Percentiles rank a stretch among this genome's conserved stretches.
These are phyloP conservation scores for Apiosordaria backusii DNA, from an alignment of 495 filamentous ascomycete species.

Conservation along the genomic window DNA sequence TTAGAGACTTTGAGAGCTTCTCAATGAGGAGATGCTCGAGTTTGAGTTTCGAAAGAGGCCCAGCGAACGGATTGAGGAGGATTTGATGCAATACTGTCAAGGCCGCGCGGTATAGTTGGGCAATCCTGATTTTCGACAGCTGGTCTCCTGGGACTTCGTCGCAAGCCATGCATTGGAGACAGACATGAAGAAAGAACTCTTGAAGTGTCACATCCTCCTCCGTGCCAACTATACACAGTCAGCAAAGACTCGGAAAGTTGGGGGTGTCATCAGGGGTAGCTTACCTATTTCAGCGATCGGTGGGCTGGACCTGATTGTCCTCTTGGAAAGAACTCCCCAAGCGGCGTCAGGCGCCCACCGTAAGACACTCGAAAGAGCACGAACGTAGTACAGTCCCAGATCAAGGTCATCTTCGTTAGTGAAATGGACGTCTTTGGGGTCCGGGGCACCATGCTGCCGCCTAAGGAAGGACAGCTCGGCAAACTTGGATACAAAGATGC, in stretches of 20 bases:
- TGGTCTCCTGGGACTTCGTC: constrained; percentile 37
- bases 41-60: constrained; percentile 61
- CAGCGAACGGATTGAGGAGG: constrained; percentile 65
- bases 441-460: constrained; percentile 22
- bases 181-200: constrained; percentile 58
- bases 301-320: constrained; percentile 37
- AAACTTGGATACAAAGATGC: constrained; percentile 55
- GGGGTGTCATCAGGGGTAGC: constrained; percentile 15
- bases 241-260: background rate
- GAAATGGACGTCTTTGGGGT: constrained; percentile 20
- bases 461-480: constrained; percentile 52
- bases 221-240: constrained; percentile 31
- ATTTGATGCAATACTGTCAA: constrained; percentile 72
- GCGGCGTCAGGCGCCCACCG: constrained; percentile 56
- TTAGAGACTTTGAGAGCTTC: constrained; percentile 61
- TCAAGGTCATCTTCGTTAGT: constrained; percentile 62
- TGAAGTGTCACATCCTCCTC: constrained; percentile 55
- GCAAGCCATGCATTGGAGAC: constrained; percentile 53
- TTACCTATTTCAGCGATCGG: constrained; percentile 45
- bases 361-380: constrained; percentile 68
- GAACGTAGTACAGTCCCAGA: constrained; percentile 73
- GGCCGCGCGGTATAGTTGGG: constrained; percentile 64
- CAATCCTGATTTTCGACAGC: constrained; percentile 40
- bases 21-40: constrained; percentile 72
- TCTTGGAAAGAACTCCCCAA: constrained; percentile 58